Percentiles rank a stretch among this genome's conserved stretches.
These are phyloP conservation scores for Penicillium sp. DNA, from an alignment of 2,329 filamentous ascomycete genomes.

Conservation along the genomic window DNA sequence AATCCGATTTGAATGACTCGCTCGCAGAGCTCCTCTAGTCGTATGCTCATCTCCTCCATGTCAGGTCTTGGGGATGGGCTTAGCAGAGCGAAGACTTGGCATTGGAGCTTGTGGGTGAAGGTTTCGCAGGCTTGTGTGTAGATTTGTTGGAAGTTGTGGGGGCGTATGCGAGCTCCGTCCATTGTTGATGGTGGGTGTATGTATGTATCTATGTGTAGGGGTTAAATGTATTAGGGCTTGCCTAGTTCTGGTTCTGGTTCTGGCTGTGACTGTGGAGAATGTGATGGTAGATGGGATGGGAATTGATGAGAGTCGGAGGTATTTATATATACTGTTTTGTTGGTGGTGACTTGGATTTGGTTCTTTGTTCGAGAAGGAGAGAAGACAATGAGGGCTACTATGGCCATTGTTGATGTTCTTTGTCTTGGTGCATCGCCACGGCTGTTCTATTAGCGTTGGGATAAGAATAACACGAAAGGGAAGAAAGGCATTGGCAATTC, in stretches of 20 bases:
- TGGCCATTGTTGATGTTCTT: background rate
- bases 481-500: background rate
- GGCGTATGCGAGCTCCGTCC: background rate
- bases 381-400: background rate
- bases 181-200: background rate
- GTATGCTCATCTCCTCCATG: background rate
- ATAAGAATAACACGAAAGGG: background rate
- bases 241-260: background rate
- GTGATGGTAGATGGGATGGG: background rate
- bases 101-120: conserved; percentile 4
- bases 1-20: background rate
- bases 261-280: background rate
- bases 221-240: background rate
- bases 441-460: background rate
- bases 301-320: background rate
- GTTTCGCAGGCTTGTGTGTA: background rate
- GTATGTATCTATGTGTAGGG: background rate
- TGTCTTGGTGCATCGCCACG: background rate
- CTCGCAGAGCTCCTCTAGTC: background rate
- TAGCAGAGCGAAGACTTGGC: background rate
- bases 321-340: background rate
- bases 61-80: background rate
- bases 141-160: background rate
- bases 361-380: background rate
- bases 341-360: background rate